Evolutionary conservation across 495 filamentous ascomycete genomes (phyloP).

Genomic region (Penicillium malachiteum): DNA sequence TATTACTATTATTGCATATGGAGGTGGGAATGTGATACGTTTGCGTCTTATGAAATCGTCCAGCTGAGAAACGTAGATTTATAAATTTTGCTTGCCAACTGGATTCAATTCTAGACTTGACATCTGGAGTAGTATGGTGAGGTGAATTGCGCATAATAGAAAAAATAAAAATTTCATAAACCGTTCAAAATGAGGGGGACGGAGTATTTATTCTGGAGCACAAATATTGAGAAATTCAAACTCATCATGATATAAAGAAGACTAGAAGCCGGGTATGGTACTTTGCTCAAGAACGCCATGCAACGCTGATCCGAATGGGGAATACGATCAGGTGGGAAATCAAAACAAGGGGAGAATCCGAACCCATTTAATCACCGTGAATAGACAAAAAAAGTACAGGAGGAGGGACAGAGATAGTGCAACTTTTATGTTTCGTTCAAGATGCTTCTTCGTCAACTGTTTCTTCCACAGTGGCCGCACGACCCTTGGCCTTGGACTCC

Average conservation of each 20-base stretch:
- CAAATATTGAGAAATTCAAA: neutral
- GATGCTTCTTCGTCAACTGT: constrained; percentile 39
- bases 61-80: no score
- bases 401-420: neutral
- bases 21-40: no score
- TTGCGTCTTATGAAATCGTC: no score
- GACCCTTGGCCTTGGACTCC: constrained; percentile 43
- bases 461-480: constrained; percentile 51
- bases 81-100: neutral
- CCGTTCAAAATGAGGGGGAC: neutral
- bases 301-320: constrained; percentile 24
- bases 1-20: no score
- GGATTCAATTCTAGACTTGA: neutral
- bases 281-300: constrained; percentile 34
- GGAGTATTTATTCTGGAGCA: neutral
- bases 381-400: constrained; percentile 11
- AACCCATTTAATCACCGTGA: constrained; percentile 3
- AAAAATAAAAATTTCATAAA: no score
- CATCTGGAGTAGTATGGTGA: no score
- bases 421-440: neutral
- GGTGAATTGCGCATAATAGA: no score
- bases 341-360: constrained; percentile 3
- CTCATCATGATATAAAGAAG: neutral
- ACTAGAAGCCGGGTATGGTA: constrained; percentile 32
- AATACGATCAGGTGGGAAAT: constrained; percentile 6